Base-by-base conservation (phyloP, 1,284 basidiomycete species). In the Naganishia liquefaciens region DNA sequence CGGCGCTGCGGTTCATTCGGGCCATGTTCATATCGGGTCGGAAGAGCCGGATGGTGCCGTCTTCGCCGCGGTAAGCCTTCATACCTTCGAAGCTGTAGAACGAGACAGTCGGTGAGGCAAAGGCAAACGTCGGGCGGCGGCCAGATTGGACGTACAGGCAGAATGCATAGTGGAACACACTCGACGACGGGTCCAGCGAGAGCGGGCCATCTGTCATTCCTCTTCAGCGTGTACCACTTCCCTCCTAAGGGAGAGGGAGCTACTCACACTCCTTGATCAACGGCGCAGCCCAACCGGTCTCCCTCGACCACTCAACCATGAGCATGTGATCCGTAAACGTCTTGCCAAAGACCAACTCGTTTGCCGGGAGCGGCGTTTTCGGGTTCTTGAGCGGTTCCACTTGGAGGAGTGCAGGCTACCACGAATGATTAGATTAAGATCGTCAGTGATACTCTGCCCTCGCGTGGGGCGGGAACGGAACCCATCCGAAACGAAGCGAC, bases 11-110 rank as follows among this genome's bases (percentile, higher is more conserved):
- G 77, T 83, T 83, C 83, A 85, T 83, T 57, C 84, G 75, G 62
- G 77, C 79, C 94, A 99, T 98, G 82, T 99, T 99, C 88, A 94
- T 95, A 76, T 99, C 93, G 1, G 96, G 96, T 58, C 96, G 83
- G 84, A 99, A 99, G 68, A 99, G 80, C 13, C 91, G 87, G 15
- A 96, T 85, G 55, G 85, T 86, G 25, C 90, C 93, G 52, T 87
- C 82, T 57, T 85, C 80, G 70, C 90, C 87, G 64, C 88, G 84
- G 81, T 98, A 99, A 0, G 94, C 95, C 77, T 99, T 99, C 85
- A 97, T 86, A 27, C 95, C 95, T 77, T 99, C 95, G 74, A 99
- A 99, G 10, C 73, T 73, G 19, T 5, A 13, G 7, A 27, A 30
- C 27, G 25, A 15, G 17, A 28, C 15, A 28, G 28, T 7, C 46